A percentile compares a stretch with the other conserved stretches of the same genome.
Conservation (phyloP, 768 basidiomycete genomes). For the Auricularia sp. region DNA sequence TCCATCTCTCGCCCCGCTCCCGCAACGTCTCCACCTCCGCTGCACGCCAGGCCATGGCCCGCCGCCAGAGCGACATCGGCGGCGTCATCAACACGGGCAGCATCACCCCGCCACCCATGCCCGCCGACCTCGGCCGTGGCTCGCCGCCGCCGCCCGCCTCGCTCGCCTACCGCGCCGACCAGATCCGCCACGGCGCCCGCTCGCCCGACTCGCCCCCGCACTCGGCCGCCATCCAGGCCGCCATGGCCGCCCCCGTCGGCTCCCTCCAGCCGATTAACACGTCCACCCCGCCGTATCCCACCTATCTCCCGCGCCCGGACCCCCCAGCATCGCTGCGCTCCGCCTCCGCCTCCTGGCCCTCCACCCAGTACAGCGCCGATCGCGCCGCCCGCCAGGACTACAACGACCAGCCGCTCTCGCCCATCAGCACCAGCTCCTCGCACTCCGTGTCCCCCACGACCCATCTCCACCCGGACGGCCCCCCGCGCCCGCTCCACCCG, state of each 20-base stretch:
- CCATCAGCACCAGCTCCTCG: not conserved
- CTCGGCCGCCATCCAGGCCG: not conserved
- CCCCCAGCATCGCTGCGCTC: not conserved
- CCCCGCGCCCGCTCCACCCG: not conserved
- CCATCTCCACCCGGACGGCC: not conserved
- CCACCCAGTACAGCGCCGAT: not conserved
- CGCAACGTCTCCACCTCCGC: not conserved
- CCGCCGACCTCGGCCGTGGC: not conserved
- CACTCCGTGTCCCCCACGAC: not conserved
- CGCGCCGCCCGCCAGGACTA: not conserved
- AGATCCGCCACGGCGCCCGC: not conserved
- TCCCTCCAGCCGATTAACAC: not conserved
- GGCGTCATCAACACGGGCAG: not conserved
- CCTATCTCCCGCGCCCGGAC: not conserved
- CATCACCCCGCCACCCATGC: not conserved
- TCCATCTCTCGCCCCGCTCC: not conserved
- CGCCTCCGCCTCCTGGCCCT: not conserved
- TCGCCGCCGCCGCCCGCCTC: not conserved
- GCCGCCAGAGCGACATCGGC: not conserved
- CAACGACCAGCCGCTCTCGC: not conserved
- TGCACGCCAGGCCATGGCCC: not conserved
- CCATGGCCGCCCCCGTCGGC: not conserved
- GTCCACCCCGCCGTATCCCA: not conserved
- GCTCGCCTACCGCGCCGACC: not conserved
- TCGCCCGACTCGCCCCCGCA: not conserved